A percentile compares a stretch with the other conserved stretches of the same genome.
These are phyloP conservation scores for Limnomonas spitsbergensis DNA, from an alignment of 139 green algal genomes.

Conservation along the genomic window DNA sequence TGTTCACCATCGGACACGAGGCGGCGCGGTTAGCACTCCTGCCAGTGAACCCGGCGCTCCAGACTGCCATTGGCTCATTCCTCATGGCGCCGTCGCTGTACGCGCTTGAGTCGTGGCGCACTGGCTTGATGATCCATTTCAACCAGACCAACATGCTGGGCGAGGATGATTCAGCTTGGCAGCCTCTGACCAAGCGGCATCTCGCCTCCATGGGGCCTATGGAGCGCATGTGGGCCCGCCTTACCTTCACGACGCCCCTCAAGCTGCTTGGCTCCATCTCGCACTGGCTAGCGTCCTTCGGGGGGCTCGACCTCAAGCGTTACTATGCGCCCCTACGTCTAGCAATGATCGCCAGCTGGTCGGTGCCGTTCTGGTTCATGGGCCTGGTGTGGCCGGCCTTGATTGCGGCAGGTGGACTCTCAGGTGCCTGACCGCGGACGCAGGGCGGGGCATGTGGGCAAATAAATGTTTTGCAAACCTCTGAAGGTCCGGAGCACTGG, in stretches of 20 bases:
- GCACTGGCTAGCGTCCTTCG: conserved; percentile 29
- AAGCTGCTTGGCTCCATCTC: conserved; percentile 40
- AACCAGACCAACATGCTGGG: conserved; percentile 31
- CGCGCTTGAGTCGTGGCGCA: conserved; percentile 31
- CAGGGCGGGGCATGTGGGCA: too few species aligned
- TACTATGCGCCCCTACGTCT: conserved; percentile 22
- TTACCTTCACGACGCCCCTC: conserved; percentile 34
- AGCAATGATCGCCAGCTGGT: conserved; percentile 32
- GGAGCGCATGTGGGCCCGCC: neutral
- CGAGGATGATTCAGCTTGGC: conserved; percentile 40
- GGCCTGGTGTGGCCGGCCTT: conserved; percentile 38
- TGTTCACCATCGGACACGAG: conserved; percentile 52
- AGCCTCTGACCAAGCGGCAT: conserved; percentile 29
- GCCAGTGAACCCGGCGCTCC: conserved; percentile 16
- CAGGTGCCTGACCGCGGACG: conserved; percentile 25
- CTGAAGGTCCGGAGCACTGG: too few species aligned
- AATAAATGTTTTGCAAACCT: too few species aligned
- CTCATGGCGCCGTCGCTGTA: conserved; percentile 53
- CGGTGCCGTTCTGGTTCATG: conserved; percentile 29
- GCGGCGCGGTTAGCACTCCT: conserved; percentile 37
- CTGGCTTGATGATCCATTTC: conserved; percentile 24
- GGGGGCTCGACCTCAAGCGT: conserved; percentile 40
- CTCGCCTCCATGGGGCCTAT: conserved; percentile 5
- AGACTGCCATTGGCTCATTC: conserved; percentile 35
- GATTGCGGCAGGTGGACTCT: conserved; percentile 14